Conservation (phyloP, 257 asterid species). For the Solanum infundibuliforme region DNA sequence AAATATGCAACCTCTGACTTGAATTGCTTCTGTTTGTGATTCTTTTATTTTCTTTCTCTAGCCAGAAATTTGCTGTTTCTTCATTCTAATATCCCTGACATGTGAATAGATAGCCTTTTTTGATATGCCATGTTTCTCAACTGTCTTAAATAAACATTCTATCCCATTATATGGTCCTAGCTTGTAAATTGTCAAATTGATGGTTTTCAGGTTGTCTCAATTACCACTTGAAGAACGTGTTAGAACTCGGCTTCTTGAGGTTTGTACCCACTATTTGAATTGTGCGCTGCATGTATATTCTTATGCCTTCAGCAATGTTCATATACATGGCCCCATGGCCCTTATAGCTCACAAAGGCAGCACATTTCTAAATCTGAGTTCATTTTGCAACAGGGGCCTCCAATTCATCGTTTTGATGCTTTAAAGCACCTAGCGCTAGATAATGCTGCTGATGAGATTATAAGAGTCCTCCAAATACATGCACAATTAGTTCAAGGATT, state of each 20-base stretch:
- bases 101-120: background rate
- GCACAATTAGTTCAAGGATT: constrained; percentile 84
- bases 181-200: constrained; percentile 4
- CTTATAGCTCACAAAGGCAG: background rate
- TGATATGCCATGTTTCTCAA: background rate
- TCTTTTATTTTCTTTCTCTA: background rate
- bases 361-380: constrained; percentile 12
- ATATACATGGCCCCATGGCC: background rate
- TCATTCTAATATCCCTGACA: background rate
- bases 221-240: constrained; percentile 69
- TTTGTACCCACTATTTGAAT: constrained; percentile 12
- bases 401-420: constrained; percentile 63
- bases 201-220: constrained; percentile 48
- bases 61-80: background rate
- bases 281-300: background rate
- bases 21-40: background rate
- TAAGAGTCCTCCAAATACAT: constrained; percentile 44
- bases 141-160: background rate
- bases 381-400: constrained; percentile 52
- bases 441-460: constrained; percentile 47
- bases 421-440: constrained; percentile 68
- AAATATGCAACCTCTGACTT: background rate
- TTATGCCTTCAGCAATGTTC: background rate
- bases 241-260: constrained; percentile 55
- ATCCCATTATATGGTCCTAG: background rate